Evolutionary conservation across 192 early-diverging fungal genomes (phyloP), one percentile per base, ranked within the genome.

Genomic region (Coemansia sp.): DNA sequence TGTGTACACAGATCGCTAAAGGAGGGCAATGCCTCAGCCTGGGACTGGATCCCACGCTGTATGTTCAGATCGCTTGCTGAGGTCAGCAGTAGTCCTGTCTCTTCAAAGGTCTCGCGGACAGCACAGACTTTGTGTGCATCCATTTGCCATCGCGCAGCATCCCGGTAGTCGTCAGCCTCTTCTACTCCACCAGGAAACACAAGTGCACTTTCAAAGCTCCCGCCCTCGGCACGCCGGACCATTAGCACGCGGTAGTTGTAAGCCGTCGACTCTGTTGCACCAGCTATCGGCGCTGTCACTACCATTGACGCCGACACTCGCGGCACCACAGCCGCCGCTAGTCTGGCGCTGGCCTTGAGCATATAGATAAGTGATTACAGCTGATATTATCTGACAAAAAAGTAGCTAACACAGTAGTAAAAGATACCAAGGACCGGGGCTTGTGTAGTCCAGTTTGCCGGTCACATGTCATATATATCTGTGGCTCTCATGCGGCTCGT

Each of bases 51-150:
- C 66, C 4, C 9, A 52, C 46, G 2, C 76, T 38, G 7, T 69
- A 38, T 20, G 69, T 40, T 0, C 70, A 67, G 65, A 46, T 6
- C 24, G 10, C 71, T 70, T 33, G 87, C 72, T 8, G 81, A 68
- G n/a, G 81, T 71, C 10, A 95, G 73, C 18, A 89, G 68, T 24
- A 94, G 69, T 1, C 92, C 92, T 18, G 88, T 88, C 70, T 96
- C 95, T 74, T 96, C 95, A 71, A 88, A 91, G 1, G 95, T 93
- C 74, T 95, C 91, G 46, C 92, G 87, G 20, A 92, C 77, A 2
- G 92, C 92, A 63, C 90, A 92, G 16, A 88, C 77, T 33, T 79
- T 83, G 63, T 78, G 83, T 27, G 83, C 36, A 18, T 34, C 47
- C 40, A 22, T 46, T 8, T 36, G 24, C 50, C 41, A 20, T 39